Evolutionary conservation across 352 stramenopile genomes (phyloP).

Genomic region (Phytophthora megakarya): DNA sequence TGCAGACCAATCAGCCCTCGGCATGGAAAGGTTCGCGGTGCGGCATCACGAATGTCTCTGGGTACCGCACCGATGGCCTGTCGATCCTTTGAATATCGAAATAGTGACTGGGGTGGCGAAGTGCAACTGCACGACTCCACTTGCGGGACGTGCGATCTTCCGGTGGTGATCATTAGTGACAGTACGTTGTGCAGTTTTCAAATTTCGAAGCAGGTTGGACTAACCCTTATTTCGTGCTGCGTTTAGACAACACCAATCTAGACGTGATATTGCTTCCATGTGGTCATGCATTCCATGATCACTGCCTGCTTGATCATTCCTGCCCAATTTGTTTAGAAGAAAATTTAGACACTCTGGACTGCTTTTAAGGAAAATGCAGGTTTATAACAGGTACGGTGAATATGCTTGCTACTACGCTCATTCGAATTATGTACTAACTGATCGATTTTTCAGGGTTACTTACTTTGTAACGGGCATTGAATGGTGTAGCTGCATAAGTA

Average conservation of each 20-base stretch:
- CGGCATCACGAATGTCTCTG: conserved; percentile 16
- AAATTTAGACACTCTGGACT: conserved; percentile 57
- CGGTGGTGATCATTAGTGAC: conserved; percentile 81
- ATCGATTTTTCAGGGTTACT: not conserved
- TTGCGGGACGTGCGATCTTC: conserved; percentile 73
- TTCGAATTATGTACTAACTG: not conserved
- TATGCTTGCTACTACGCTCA: not conserved
- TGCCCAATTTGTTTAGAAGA: conserved; percentile 75
- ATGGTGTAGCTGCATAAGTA: conserved; percentile 31
- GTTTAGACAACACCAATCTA: conserved; percentile 73
- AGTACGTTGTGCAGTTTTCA: conserved; percentile 44
- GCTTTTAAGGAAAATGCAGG: conserved; percentile 24
- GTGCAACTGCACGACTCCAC: conserved; percentile 84
- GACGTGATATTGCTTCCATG: conserved; percentile 79
- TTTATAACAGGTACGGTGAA: conserved; percentile 6
- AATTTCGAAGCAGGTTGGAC: not conserved
- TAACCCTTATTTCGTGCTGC: conserved; percentile 20
- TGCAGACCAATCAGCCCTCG: conserved; percentile 17
- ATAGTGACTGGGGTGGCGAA: conserved; percentile 88
- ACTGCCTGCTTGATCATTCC: conserved; percentile 61
- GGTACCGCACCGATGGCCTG: conserved; percentile 28
- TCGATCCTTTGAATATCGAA: conserved; percentile 79
- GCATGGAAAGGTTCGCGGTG: conserved; percentile 7
- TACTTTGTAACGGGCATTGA: conserved; percentile 3
- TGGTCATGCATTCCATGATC: conserved; percentile 77